phyloP scores from a whole-genome alignment of 2,329 filamentous ascomycete genomes.

The Coniochaeta ligniaria region DNA sequence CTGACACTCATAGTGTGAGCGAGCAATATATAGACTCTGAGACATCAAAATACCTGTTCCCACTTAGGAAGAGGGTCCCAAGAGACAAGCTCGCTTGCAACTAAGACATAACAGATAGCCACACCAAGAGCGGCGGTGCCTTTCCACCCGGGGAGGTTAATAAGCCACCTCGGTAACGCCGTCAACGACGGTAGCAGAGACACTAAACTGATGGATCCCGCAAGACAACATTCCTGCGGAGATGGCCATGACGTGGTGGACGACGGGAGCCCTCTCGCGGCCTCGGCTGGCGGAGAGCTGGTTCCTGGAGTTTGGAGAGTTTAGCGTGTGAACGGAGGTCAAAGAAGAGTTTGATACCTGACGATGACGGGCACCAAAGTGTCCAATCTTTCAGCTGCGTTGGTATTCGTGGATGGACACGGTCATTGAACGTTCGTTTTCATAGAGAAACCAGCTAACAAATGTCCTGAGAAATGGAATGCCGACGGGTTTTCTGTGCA shows the following conservation, averaged over 20 bases:
- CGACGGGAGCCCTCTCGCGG: neutral
- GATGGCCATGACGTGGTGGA: neutral
- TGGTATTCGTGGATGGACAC: neutral
- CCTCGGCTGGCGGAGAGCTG: neutral
- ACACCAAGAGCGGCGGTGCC: neutral
- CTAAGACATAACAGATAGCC: neutral
- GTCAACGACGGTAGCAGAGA: neutral
- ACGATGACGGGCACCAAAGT: neutral
- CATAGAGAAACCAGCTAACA: neutral
- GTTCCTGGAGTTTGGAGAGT: neutral
- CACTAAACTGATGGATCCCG: neutral
- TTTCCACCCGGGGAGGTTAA: neutral
- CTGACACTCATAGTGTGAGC: neutral
- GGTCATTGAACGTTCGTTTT: neutral
- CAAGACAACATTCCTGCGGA: neutral
- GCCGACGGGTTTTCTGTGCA: neutral
- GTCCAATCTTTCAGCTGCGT: neutral
- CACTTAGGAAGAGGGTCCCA: neutral
- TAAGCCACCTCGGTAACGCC: neutral
- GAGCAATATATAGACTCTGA: neutral
- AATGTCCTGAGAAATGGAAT: neutral
- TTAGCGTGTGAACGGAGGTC: neutral
- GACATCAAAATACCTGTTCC: neutral
- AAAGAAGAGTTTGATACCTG: neutral
- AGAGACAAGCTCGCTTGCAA: neutral